Evolutionary conservation across 371 early-diverging fungal species (phyloP).

Genomic region (Vairimorpha ceranae): DNA sequence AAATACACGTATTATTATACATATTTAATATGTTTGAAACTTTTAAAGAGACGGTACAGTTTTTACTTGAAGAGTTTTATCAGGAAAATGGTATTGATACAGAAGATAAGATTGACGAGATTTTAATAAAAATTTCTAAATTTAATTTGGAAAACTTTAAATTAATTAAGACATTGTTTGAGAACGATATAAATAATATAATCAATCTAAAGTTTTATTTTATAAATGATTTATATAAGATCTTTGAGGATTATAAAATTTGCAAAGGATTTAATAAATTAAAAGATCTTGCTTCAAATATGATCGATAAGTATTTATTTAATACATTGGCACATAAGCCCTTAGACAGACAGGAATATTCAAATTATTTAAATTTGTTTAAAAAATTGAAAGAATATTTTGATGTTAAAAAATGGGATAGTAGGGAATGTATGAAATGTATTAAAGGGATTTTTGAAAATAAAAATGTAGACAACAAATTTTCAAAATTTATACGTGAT

Average conservation of each 20-base stretch:
- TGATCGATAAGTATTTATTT: slow-evolving; percentile 46
- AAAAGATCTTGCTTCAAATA: not conserved
- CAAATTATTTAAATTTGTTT: slow-evolving; percentile 32
- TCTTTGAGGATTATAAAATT: slow-evolving; percentile 32
- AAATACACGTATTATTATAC: slow-evolving; percentile 39
- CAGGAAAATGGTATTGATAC: not conserved
- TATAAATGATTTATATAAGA: slow-evolving; percentile 22
- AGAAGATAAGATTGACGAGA: not conserved
- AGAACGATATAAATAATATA: slow-evolving; percentile 31
- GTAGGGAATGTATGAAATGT: slow-evolving; percentile 26
- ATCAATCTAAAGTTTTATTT: slow-evolving; percentile 42
- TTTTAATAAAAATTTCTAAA: slow-evolving; percentile 10
- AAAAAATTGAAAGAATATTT: slow-evolving; percentile 27
- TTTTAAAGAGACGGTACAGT: slow-evolving; percentile 37
- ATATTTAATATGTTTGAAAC: slow-evolving; percentile 44
- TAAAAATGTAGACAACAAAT: not conserved
- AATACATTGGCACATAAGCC: slow-evolving; percentile 26
- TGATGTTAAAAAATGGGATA: slow-evolving; percentile 35
- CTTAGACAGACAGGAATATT: slow-evolving; percentile 30
- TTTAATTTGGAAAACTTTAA: slow-evolving; percentile 42
- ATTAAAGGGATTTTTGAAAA: slow-evolving; percentile 40
- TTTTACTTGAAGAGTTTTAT: slow-evolving; percentile 28
- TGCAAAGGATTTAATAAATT: slow-evolving; percentile 22
- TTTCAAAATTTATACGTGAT: not conserved
- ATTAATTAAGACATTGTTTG: slow-evolving; percentile 40